Base-by-base conservation (phyloP, 306 rosid species). In the Rosa chinensis region DNA sequence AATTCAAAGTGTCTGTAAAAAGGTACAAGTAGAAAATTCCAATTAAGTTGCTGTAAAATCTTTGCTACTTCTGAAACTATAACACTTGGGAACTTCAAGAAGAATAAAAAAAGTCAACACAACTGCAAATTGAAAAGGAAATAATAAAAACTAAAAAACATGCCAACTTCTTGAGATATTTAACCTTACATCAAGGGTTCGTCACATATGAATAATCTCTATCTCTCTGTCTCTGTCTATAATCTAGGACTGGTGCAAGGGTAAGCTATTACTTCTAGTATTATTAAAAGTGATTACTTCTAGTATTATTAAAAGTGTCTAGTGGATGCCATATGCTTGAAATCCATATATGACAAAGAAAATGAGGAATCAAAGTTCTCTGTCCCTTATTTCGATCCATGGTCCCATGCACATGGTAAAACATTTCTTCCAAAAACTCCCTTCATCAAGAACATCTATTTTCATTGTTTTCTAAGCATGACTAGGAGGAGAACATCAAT, bases 401-500 rank as follows among this genome's bases (percentile, higher is more conserved):
- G 37, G n/a, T 32, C 49, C 16, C 48, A n/a, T 9, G 25, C 32
- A 73, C 48, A 49, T 50, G 1, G 13, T 17, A 10, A 12, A 64
- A 73, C 40, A 50, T 49, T 35, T 21, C 20, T 21, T 49, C 55
- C 49, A 71, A 71, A 48, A 45, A 16, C 64, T 61, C 18, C 53
- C 39, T 25, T 37, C 10, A 17, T 40, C 28, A 43, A 48, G 58
- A 58, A 17, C 5, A 47, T 10, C 7, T 8, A 69, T 61, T 20
- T 47, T 58, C 61, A 17, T 32, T 70, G 42, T 14, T 17, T 39
- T 23, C 4, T n/a, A 76, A 45, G 45, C 18, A 39, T 40, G 66
- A 53, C 58, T 53, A 69, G 63, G 50, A 47, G 71, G 53, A 59
- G 47, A 79, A 28, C 62, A 37, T 42, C 28, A 73, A 50, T 23